These are phyloP conservation scores for Pichia californica DNA, from an alignment of 805 yeast species.

Conservation along the genomic window DNA sequence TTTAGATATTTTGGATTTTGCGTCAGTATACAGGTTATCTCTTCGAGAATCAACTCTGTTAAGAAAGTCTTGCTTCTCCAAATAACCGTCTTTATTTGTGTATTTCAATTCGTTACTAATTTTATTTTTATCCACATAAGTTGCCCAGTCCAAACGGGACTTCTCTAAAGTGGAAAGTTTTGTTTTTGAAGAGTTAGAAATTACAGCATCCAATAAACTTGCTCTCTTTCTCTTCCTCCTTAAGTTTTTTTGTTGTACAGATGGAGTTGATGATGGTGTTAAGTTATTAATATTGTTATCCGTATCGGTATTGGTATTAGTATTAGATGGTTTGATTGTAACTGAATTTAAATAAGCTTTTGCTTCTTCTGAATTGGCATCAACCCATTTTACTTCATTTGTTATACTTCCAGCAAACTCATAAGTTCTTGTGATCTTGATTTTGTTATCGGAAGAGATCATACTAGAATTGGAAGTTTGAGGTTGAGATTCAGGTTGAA, in stretches of 20 bases:
- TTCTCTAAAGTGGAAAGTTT: slow-evolving; percentile 90
- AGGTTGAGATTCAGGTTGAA: background rate
- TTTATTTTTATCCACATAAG: slow-evolving; percentile 82
- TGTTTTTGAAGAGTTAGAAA: slow-evolving; percentile 59
- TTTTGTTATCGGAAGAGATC: slow-evolving; percentile 19
- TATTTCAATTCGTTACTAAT: slow-evolving; percentile 74
- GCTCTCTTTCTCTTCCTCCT: slow-evolving; percentile 57
- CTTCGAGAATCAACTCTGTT: slow-evolving; percentile 59
- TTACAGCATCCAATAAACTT: slow-evolving; percentile 69
- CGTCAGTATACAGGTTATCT: slow-evolving; percentile 44
- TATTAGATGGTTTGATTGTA: slow-evolving; percentile 14
- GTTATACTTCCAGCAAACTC: slow-evolving; percentile 85
- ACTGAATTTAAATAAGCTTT: slow-evolving; percentile 65
- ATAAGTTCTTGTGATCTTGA: slow-evolving; percentile 70
- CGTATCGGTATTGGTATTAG: too few relatives aligned
- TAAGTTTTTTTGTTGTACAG: background rate
- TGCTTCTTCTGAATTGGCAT: slow-evolving; percentile 77
- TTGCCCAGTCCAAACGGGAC: slow-evolving; percentile 90
- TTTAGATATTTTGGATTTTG: slow-evolving; percentile 15
- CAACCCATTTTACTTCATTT: slow-evolving; percentile 74
- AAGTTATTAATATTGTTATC: background rate
- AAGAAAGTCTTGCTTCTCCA: slow-evolving; percentile 88
- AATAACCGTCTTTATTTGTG: slow-evolving; percentile 83
- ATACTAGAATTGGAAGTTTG: background rate
- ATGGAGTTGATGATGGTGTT: background rate